Evolutionary conservation across 495 filamentous ascomycete species (phyloP).

Genomic region (Penicillium turbatum): DNA sequence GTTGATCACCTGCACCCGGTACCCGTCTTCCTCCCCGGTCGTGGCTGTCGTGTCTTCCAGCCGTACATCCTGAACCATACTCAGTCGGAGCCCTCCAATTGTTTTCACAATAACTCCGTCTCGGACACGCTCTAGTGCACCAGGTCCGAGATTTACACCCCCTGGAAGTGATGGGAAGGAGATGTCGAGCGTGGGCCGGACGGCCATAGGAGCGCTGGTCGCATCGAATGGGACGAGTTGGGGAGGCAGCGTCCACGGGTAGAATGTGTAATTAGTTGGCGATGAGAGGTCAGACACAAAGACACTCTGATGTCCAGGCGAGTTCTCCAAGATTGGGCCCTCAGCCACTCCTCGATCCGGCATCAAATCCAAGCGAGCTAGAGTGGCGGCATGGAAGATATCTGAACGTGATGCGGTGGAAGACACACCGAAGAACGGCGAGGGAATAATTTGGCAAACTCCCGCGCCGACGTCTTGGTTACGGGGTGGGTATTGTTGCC

Average conservation of each 20-base stretch:
- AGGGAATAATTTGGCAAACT: constrained; percentile 58
- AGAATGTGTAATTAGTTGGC: constrained; percentile 76
- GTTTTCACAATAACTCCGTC: constrained; percentile 78
- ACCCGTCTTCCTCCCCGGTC: constrained; percentile 41
- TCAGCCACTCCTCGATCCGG: constrained; percentile 50
- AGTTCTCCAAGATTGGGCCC: constrained; percentile 51
- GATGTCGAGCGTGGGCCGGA: constrained; percentile 66
- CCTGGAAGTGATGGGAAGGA: constrained; percentile 71
- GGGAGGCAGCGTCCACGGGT: constrained; percentile 84
- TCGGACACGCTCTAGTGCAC: constrained; percentile 53
- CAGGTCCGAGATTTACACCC: constrained; percentile 46
- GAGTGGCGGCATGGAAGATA: constrained; percentile 83
- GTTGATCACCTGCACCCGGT: constrained; percentile 71
- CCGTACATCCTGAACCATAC: constrained; percentile 66
- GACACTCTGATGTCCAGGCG: constrained; percentile 49
- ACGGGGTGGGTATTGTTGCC: constrained; percentile 10
- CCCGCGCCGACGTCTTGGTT: constrained; percentile 9
- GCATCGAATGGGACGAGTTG: constrained; percentile 70
- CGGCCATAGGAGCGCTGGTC: constrained; percentile 59
- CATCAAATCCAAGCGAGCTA: constrained; percentile 76
- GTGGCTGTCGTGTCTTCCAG: constrained; percentile 26
- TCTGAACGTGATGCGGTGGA: constrained; percentile 78
- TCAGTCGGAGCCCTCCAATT: constrained; percentile 71
- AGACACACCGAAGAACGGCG: constrained; percentile 64
- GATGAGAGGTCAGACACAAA: constrained; percentile 56